Evolutionary conservation across 2,329 filamentous ascomycete species (phyloP).

Genomic region (Dryadomyces quercus-mongolicae): DNA sequence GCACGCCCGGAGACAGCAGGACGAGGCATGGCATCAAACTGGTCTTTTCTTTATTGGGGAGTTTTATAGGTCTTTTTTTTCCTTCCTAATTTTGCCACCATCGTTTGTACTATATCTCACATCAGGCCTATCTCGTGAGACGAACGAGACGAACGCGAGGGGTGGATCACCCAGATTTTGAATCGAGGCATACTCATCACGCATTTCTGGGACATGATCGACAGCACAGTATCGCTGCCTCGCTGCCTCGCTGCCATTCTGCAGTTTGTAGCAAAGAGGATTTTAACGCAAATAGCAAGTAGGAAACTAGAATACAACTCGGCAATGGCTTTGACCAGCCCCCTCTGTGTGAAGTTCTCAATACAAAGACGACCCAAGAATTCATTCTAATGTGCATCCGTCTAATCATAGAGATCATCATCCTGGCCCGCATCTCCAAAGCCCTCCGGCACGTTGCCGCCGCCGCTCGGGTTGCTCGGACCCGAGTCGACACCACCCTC

Average conservation of each 20-base stretch:
- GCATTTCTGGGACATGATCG: no score
- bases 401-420: slow-evolving; percentile 93
- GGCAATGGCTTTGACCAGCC: background rate
- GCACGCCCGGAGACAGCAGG: no score
- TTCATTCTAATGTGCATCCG: slow-evolving; percentile 46
- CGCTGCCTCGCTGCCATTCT: no score
- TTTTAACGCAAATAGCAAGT: background rate
- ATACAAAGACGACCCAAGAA: background rate
- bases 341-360: background rate
- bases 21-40: no score
- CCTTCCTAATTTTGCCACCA: background rate
- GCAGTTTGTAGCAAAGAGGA: no score
- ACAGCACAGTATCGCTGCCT: no score
- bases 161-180: no score
- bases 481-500: slow-evolving; percentile 56
- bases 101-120: background rate
- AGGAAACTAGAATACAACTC: slow-evolving; percentile 7
- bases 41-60: background rate
- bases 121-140: no score
- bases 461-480: slow-evolving; percentile 37
- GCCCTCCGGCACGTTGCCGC: slow-evolving; percentile 23
- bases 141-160: no score
- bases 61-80: background rate
- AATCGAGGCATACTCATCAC: no score
- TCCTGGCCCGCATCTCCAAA: slow-evolving; percentile 87